A percentile compares a stretch with the other conserved stretches of the same genome.
Evolutionary conservation across 2,329 filamentous ascomycete genomes (phyloP).

Genomic region (Orbilia javanica): DNA sequence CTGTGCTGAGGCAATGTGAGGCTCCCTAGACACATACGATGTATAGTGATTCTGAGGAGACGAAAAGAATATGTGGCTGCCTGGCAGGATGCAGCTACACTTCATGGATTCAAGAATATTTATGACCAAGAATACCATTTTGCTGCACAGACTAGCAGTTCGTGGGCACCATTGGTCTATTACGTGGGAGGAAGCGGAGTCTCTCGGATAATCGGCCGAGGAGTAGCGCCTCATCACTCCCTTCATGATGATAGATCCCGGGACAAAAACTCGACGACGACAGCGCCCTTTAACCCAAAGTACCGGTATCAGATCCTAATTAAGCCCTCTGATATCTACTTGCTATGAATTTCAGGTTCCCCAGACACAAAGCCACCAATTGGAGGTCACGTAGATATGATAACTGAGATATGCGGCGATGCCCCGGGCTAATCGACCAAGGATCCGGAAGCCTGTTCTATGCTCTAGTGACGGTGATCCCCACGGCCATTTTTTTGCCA

Average conservation of each 20-base stretch:
- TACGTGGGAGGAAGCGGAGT: conserved; percentile 18
- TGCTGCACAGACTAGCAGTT: neutral
- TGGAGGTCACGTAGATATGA: neutral
- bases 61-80: conserved; percentile 29
- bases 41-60: neutral
- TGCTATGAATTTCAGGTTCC: too few species aligned
- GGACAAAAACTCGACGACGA: conserved; percentile 1
- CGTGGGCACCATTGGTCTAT: neutral
- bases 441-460: neutral
- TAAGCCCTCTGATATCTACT: too few species aligned
- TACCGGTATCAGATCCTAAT: too few species aligned
- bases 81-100: conserved; percentile 17
- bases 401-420: neutral
- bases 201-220: conserved; percentile 45
- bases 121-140: conserved; percentile 36
- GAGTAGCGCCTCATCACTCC: conserved; percentile 14
- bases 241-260: conserved; percentile 12
- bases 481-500: neutral
- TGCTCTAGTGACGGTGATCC: neutral
- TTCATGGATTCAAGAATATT: conserved; percentile 20
- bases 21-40: neutral
- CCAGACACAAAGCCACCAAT: neutral
- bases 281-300: neutral
- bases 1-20: conserved; percentile 28
- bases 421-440: neutral